Evolutionary conservation across 2,329 filamentous ascomycete genomes (phyloP).

Genomic region (Paracoccidioides brasiliensis): DNA sequence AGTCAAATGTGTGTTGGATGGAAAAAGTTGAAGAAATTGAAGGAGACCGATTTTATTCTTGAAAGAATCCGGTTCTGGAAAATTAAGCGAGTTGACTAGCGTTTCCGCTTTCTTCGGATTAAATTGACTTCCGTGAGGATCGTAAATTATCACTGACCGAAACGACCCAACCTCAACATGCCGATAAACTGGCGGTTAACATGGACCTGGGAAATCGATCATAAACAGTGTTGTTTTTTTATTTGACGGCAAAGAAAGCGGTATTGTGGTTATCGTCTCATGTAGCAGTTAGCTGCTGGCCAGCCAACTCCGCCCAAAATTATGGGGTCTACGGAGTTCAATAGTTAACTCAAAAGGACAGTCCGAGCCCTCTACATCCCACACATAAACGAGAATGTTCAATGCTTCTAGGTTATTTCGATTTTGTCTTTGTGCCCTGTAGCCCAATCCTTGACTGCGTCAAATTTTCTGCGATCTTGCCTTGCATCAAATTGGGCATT

Average conservation of each 20-base stretch:
- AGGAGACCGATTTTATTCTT: neutral
- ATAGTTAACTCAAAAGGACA: too few relatives aligned
- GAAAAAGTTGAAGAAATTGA: neutral
- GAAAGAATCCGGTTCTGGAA: neutral
- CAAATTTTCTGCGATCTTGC: conserved; percentile 9
- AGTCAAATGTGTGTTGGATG: neutral
- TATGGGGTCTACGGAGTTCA: too few relatives aligned
- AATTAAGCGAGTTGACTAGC: neutral
- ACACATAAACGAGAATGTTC: neutral
- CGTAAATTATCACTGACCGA: neutral
- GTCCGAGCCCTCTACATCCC: too few relatives aligned
- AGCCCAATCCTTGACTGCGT: conserved; percentile 7
- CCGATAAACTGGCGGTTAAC: too few relatives aligned
- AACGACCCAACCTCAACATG: too few relatives aligned
- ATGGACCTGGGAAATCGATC: too few relatives aligned
- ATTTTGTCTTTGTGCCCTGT: conserved; percentile 8
- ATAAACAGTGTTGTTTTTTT: too few relatives aligned
- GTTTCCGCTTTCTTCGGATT: neutral
- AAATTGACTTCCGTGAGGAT: neutral
- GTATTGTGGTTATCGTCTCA: too few relatives aligned
- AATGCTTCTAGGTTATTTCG: conserved; percentile 4
- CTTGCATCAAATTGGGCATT: conserved; percentile 8
- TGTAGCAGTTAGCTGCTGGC: too few relatives aligned
- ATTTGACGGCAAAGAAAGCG: too few relatives aligned
- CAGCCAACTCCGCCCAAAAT: too few relatives aligned